phyloP scores from a whole-genome alignment of 495 filamentous ascomycete genomes.

The Evansstolkia leycettana region DNA sequence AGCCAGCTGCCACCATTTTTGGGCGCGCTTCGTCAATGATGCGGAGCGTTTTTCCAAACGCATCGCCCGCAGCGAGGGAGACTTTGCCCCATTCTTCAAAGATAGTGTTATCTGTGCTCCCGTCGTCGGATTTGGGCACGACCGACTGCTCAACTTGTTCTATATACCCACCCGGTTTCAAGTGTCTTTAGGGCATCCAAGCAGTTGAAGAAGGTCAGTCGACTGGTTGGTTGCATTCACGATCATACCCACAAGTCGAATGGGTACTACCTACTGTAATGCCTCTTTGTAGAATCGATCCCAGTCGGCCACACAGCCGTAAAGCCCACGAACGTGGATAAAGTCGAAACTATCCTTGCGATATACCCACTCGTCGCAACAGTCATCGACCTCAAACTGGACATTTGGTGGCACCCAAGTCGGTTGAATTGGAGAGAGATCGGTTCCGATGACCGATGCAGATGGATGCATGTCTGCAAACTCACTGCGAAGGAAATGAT shows the following conservation, averaged over 20 bases:
- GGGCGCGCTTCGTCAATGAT: background rate
- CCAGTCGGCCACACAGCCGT: constrained; percentile 9
- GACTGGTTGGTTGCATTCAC: background rate
- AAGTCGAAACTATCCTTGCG: constrained; percentile 9
- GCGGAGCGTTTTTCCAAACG: constrained; percentile 3
- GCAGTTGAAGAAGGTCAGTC: background rate
- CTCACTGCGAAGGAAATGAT: no score
- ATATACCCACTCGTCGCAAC: constrained; percentile 7
- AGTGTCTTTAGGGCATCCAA: constrained; percentile 13
- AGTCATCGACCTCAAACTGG: constrained; percentile 11
- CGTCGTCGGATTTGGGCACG: constrained; percentile 16
- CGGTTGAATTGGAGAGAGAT: background rate
- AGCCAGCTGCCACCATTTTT: constrained; percentile 8
- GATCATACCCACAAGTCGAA: background rate
- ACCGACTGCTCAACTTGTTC: constrained; percentile 27
- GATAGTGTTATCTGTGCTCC: constrained; percentile 11
- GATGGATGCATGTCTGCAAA: no score
- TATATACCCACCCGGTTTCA: constrained; percentile 27
- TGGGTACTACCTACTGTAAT: constrained; percentile 9
- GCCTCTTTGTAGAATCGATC: constrained; percentile 8
- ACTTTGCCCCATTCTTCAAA: constrained; percentile 4
- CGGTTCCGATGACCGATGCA: background rate
- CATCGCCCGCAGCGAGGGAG: constrained; percentile 23
- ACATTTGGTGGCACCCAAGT: constrained; percentile 13
- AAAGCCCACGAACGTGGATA: constrained; percentile 9